Percentiles rank a stretch among this genome's conserved stretches.
Conservation (phyloP, 2,329 filamentous ascomycete species). For the Aspergillus alliaceus region DNA sequence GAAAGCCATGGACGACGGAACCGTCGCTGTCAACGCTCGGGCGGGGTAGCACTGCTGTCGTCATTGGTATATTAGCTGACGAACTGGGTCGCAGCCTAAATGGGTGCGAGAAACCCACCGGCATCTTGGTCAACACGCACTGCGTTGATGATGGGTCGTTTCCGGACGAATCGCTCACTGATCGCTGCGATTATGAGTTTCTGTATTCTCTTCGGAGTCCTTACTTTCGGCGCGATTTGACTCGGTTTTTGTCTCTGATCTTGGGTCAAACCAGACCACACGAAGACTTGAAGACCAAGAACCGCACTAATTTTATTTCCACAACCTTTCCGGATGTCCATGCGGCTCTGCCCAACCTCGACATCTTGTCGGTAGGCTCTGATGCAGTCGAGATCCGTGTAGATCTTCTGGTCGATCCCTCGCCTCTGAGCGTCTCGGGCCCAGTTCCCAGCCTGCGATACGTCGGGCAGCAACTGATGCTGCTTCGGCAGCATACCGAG, state of each 20-base stretch:
- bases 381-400: conserved; percentile 84
- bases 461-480: conserved; percentile 83
- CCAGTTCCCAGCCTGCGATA: conserved; percentile 76
- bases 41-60: conserved; percentile 59
- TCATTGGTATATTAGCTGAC: conserved; percentile 64
- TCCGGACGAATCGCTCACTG: conserved; percentile 65
- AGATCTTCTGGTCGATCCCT: conserved; percentile 73
- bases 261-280: conserved; percentile 78
- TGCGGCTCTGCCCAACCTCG: conserved; percentile 77
- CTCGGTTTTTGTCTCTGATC: conserved; percentile 76
- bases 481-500: conserved; percentile 78
- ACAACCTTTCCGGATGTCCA: conserved; percentile 86
- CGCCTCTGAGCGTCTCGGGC: conserved; percentile 59
- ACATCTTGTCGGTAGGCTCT: conserved; percentile 82
- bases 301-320: conserved; percentile 79
- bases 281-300: conserved; percentile 68
- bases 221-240: conserved; percentile 72
- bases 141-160: conserved; percentile 70
- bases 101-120: conserved; percentile 56
- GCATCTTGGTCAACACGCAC: conserved; percentile 74
- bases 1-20: conserved; percentile 67
- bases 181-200: conserved; percentile 80
- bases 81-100: conserved; percentile 60
- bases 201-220: conserved; percentile 69
- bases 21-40: conserved; percentile 56